A percentile compares a stretch with the other conserved stretches of the same genome.
These are phyloP conservation scores for Aspergillus sp. DNA, from an alignment of 2,329 filamentous ascomycete genomes.

Conservation along the genomic window DNA sequence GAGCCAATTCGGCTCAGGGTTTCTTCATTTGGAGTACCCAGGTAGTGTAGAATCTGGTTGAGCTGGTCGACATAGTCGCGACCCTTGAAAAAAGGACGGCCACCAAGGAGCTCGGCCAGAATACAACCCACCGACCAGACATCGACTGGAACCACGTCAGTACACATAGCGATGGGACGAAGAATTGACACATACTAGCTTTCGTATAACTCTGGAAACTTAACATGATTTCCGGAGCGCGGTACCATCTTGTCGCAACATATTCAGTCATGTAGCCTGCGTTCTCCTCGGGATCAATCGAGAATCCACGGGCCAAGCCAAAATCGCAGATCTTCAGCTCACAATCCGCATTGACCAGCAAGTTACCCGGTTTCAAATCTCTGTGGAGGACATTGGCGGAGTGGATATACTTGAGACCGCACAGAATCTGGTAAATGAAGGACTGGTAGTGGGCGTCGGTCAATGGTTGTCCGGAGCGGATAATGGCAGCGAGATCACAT, in stretches of 20 bases:
- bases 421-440: constrained; percentile 99
- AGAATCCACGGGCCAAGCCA: constrained; percentile 93
- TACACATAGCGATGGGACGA: constrained; percentile 11
- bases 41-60: constrained; percentile 98
- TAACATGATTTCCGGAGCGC: constrained; percentile 98
- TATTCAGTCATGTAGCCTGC: constrained; percentile 99
- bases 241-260: constrained; percentile 97
- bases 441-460: constrained; percentile 99
- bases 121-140: constrained; percentile 99
- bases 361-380: constrained; percentile 94
- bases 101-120: constrained; percentile 90
- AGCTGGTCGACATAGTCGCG: constrained; percentile 99
- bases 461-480: constrained; percentile 92
- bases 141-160: constrained; percentile 69
- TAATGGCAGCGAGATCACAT: constrained; percentile 96
- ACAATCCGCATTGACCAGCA: constrained; percentile 98
- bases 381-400: constrained; percentile 97
- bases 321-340: constrained; percentile 99
- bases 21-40: constrained; percentile 94
- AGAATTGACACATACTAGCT: constrained; percentile 76
- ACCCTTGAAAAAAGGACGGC: constrained; percentile 98
- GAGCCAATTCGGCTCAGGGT: constrained; percentile 93
- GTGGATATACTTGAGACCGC: constrained; percentile 98
- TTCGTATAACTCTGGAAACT: constrained; percentile 99
- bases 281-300: constrained; percentile 95